Evolutionary conservation across 768 basidiomycete genomes (phyloP), one percentile per base, ranked within the genome.

Genomic region (Mrakia blollopis): DNA sequence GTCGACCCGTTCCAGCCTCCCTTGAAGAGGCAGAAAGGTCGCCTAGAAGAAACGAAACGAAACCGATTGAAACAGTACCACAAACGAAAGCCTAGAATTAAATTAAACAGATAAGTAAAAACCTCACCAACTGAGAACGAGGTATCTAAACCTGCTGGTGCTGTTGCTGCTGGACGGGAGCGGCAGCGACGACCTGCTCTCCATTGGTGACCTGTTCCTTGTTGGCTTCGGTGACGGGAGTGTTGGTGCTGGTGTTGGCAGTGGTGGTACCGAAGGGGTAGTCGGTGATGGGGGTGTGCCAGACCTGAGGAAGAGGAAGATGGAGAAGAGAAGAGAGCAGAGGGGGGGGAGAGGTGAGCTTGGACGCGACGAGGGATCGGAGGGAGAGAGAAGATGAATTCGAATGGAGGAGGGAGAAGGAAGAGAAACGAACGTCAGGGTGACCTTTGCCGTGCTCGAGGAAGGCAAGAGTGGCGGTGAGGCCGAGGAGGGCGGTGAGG

Each of bases 361-460:
- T 63, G 32, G 30, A 37, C 57, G 57, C 57, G 57, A 63, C 62
- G 62, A 32, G 30, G 62, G 14, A 37, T n/a, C n/a, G n/a, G 62
- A 30, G 28, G 18, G 30, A 63, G 60, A 3, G 30, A 62, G 35
- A 9, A 37, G 1, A n/a, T n/a, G n/a, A n/a, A n/a, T n/a, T n/a
- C n/a, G n/a, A n/a, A n/a, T 61, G n/a, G n/a, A 11, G 9, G n/a
- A 61, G 13, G n/a, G n/a, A 61, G n/a, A 11, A 13, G 13, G n/a
- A 8, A n/a, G n/a, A 61, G 32, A 63, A 32, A 63, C 62, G 30
- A 37, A 68, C 65, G 14, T 68, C 23, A 3, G 5, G 21, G 37
- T 68, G 65, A 21, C 65, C 65, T 37, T 68, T 68, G 25, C 5
- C 25, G 37, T 68, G 65, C 37, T 68, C 65, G 25, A 68, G 35